Conservation (phyloP, 225 moss, liverwort and hornwort species). For the Straminergon stramineum region DNA sequence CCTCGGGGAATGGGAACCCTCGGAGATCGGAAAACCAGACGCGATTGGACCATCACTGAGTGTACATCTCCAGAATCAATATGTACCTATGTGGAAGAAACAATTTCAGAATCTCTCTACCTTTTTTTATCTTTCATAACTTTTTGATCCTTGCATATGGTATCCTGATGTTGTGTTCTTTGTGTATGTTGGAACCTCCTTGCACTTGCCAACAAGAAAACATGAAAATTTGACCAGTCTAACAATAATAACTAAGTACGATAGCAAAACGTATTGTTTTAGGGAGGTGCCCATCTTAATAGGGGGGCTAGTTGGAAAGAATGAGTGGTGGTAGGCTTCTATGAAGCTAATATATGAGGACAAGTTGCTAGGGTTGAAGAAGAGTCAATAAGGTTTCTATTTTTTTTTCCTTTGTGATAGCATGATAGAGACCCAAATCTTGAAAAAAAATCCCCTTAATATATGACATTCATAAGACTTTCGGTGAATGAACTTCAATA, state of each 20-base stretch:
- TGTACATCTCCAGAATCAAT: background rate
- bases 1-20: background rate
- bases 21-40: background rate
- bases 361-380: rapidly evolving
- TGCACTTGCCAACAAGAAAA: background rate
- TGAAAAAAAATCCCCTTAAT: no score
- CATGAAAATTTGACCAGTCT: background rate
- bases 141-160: background rate
- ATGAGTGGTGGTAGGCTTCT: background rate
- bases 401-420: no score
- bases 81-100: background rate
- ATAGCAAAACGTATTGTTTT: no score
- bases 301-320: background rate
- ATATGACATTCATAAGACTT: background rate
- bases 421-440: no score
- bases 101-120: background rate
- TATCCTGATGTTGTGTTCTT: background rate
- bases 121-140: background rate
- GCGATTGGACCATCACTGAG: background rate
- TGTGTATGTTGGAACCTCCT: no score
- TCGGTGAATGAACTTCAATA: background rate
- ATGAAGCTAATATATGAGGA: background rate
- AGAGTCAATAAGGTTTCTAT: background rate
- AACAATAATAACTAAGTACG: background rate
- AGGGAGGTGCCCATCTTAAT: rapidly evolving